phyloP scores from a whole-genome alignment of 345 rosid species.

The Sonneratia alba region DNA sequence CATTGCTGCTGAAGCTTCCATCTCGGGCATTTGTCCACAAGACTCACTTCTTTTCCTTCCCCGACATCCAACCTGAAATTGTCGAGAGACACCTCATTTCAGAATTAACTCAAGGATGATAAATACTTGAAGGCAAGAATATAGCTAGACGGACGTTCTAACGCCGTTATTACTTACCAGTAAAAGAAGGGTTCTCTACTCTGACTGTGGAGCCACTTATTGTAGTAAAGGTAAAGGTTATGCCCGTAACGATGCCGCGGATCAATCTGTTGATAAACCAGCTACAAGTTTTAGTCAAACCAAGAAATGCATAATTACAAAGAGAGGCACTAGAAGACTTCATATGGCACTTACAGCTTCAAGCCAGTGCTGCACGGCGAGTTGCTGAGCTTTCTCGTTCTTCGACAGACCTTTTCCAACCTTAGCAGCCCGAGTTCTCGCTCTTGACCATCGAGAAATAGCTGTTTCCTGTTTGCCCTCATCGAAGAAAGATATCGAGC shows the following conservation, averaged over 20 bases:
- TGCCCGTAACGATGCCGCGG: constrained; percentile 96
- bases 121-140: not conserved
- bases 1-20: constrained; percentile 76
- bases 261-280: constrained; percentile 51
- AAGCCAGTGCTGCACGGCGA: constrained; percentile 89
- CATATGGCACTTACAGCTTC: constrained; percentile 63
- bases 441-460: constrained; percentile 92
- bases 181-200: constrained; percentile 23
- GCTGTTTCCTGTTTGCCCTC: constrained; percentile 88
- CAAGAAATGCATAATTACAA: not conserved
- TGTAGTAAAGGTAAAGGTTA: constrained; percentile 69
- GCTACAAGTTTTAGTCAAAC: not conserved
- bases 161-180: constrained; percentile 41
- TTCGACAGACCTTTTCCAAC: constrained; percentile 90
- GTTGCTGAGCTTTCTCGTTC: constrained; percentile 78
- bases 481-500: constrained; percentile 81
- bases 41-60: constrained; percentile 81
- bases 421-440: constrained; percentile 87
- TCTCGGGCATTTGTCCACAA: constrained; percentile 60
- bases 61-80: constrained; percentile 85
- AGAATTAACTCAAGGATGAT: not conserved
- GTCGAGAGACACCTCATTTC: not conserved
- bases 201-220: constrained; percentile 68
- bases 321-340: not conserved
- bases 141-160: not conserved